Conservation (phyloP, 164 flowering plant genomes). For the Umbellularia californica region DNA sequence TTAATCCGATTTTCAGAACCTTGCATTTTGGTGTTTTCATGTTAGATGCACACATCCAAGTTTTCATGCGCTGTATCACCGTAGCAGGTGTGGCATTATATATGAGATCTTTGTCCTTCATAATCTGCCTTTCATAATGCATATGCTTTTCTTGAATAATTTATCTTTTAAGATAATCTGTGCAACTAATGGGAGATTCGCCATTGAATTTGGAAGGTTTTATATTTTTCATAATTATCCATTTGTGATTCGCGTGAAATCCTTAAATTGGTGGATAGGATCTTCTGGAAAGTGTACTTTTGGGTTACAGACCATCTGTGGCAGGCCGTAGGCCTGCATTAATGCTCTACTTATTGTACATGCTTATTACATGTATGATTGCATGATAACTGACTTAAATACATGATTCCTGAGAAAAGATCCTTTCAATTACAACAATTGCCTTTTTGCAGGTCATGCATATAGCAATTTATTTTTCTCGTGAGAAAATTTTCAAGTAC, state of each 20-base stretch:
- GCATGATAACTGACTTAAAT: background rate
- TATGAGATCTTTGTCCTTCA: background rate
- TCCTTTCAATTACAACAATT: background rate
- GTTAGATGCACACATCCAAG: background rate
- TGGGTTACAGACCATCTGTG: background rate
- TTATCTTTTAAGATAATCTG: background rate
- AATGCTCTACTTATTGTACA: background rate
- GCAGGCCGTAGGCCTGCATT: background rate
- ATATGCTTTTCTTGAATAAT: background rate
- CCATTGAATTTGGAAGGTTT: background rate
- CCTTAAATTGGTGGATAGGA: background rate
- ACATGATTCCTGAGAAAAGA: background rate
- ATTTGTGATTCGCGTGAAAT: too few relatives aligned
- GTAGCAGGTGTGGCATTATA: background rate
- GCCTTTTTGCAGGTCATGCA: background rate
- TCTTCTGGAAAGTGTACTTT: background rate
- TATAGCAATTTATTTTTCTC: too few relatives aligned
- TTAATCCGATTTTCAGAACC: background rate
- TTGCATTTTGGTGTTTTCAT: background rate
- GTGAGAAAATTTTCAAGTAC: too few relatives aligned
- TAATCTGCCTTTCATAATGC: background rate
- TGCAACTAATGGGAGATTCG: background rate
- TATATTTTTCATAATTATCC: background rate
- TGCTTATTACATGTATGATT: background rate
- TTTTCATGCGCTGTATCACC: background rate